These are phyloP conservation scores for Arbutus unedo DNA, from an alignment of 148 eudicot genomes.

Conservation along the genomic window DNA sequence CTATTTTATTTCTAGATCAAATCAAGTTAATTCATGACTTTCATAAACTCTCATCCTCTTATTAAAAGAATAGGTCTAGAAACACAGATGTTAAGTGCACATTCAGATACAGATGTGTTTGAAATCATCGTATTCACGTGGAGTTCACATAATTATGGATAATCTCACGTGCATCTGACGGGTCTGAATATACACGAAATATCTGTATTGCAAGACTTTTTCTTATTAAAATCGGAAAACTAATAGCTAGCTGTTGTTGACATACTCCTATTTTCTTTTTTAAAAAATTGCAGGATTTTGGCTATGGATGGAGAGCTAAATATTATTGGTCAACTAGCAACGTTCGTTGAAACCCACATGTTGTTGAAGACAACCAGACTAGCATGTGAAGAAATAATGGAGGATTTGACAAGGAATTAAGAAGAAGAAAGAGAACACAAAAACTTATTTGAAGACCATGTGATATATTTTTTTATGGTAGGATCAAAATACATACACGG, in stretches of 20 bases:
- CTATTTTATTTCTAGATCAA: too few relatives aligned
- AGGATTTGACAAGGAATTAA: neutral
- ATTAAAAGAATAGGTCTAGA: too few relatives aligned
- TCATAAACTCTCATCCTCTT: too few relatives aligned
- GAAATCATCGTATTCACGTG: neutral
- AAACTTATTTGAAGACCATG: neutral
- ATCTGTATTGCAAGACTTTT: too few relatives aligned
- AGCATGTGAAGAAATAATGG: neutral
- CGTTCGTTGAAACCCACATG: neutral
- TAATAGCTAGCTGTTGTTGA: too few relatives aligned
- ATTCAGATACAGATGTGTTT: neutral
- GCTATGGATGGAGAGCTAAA: neutral
- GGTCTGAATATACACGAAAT: too few relatives aligned
- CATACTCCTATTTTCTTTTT: neutral
- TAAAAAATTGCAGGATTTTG: constrained; percentile 2
- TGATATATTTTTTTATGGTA: neutral
- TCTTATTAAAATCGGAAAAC: too few relatives aligned
- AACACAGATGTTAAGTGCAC: too few relatives aligned
- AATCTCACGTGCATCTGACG: too few relatives aligned
- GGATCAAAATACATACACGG: too few relatives aligned
- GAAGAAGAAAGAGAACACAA: neutral
- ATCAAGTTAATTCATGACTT: too few relatives aligned
- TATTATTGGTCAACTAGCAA: neutral
- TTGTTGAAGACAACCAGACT: neutral
- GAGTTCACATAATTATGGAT: too few relatives aligned